Evolutionary conservation across 169 alveolate genomes (phyloP).

Genomic region (Plasmodium cynomolgi): DNA sequence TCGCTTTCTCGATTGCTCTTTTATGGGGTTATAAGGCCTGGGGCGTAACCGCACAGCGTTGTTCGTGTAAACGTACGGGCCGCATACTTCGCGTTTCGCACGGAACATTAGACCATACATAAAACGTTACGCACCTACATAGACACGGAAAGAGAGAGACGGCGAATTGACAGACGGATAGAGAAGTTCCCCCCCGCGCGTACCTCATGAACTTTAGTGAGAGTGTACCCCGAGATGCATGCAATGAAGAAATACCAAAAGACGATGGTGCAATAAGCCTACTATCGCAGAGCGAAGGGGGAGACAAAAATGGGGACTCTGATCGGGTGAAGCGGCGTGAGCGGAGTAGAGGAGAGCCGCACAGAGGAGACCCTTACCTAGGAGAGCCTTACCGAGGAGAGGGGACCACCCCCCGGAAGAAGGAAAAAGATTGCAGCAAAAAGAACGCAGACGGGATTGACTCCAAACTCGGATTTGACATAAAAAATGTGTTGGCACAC

Average conservation of each 20-base stretch:
- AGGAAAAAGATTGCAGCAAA: neutral
- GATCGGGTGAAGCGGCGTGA: neutral
- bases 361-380: neutral
- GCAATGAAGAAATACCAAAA: constrained; percentile 34
- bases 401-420: neutral
- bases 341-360: neutral
- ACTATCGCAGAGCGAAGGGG: neutral
- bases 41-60: neutral
- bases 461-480: constrained; percentile 61
- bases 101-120: neutral
- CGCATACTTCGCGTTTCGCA: neutral
- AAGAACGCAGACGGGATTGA: constrained; percentile 15
- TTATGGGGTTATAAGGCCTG: neutral
- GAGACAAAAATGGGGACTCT: constrained; percentile 2
- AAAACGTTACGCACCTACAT: neutral
- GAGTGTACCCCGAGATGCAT: constrained; percentile 4
- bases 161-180: neutral
- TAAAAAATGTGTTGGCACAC: constrained; percentile 63
- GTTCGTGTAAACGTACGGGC: neutral
- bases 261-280: constrained; percentile 21
- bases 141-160: neutral
- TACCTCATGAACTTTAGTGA: constrained; percentile 60
- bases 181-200: neutral
- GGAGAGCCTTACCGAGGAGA: neutral
- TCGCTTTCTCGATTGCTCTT: neutral